phyloP scores from a whole-genome alignment of 1,284 basidiomycete genomes.

The Cutaneotrichosporon cyanovorans region DNA sequence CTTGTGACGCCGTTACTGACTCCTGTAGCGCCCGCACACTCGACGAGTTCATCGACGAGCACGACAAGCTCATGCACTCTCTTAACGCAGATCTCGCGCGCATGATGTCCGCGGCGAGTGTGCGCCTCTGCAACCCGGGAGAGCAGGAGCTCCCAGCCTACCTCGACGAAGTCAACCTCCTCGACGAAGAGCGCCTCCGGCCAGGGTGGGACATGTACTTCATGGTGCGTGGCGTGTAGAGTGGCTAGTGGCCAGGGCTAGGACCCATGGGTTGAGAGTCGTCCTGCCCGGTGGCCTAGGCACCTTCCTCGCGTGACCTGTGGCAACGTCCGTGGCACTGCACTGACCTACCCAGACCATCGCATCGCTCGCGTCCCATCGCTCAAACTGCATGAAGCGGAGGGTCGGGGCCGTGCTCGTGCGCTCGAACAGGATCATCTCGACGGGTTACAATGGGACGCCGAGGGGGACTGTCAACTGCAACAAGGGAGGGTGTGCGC shows the following conservation, averaged over 20 bases:
- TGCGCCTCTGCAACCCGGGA: slow-evolving; percentile 63
- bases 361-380: slow-evolving; percentile 74
- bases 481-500: slow-evolving; percentile 72
- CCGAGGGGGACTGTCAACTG: slow-evolving; percentile 82
- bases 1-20: not conserved
- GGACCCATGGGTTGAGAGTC: too few species aligned
- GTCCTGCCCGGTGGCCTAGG: too few species aligned
- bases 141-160: slow-evolving; percentile 56
- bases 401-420: slow-evolving; percentile 90
- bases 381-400: slow-evolving; percentile 97
- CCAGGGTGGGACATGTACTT: slow-evolving; percentile 94
- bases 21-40: slow-evolving; percentile 47
- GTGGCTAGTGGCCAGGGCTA: too few species aligned
- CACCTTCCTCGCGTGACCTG: too few species aligned
- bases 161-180: slow-evolving; percentile 61
- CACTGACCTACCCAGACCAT: slow-evolving; percentile 54
- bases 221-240: slow-evolving; percentile 56
- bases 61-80: slow-evolving; percentile 53
- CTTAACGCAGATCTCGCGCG: slow-evolving; percentile 38
- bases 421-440: slow-evolving; percentile 68
- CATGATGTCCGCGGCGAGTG: slow-evolving; percentile 51
- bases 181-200: slow-evolving; percentile 64
- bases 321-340: too few species aligned
- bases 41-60: slow-evolving; percentile 58
- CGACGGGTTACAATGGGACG: slow-evolving; percentile 99